Base-by-base conservation (phyloP, 306 rosid genomes). In the Pyrus bretschneideri region DNA sequence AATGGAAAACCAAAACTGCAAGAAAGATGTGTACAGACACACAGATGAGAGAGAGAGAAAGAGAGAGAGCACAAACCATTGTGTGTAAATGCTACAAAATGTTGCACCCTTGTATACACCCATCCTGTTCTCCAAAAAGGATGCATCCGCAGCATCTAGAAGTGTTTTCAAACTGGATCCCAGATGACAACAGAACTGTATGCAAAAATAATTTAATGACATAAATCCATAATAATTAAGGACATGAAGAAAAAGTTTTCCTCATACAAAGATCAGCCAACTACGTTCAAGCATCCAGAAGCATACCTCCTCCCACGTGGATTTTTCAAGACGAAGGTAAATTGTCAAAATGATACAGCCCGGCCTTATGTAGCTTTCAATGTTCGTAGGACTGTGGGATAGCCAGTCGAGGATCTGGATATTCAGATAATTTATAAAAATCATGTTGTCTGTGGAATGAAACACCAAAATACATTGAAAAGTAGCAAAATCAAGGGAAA, bases 111-210 rank as follows among this genome's bases (percentile, higher is more conserved):
- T 35, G 87, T 62, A 55, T 87, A 91, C 64, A 90, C 79, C 98
- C 97, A 93, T 81, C 98, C 98, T 25, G 91, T 86, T 76, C 83
- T 88, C 98, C 98, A 93, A 69, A 93, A 87, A 78, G 93, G 76
- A 76, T 89, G n/a, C 93, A 64, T 79, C 76, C 40, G 88, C 79
- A 14, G 79, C 84, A 60, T 85, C 91, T 64, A 91, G 80, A 79
- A 93, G 97, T 80, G 79, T 90, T 76, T 81, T 82, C 86, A 93
- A 86, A 80, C 78, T 81, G 79, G 91, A 81, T 29, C 97, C 85
- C 17, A 93, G 87, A 73, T 88, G 88, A 82, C 75, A 75, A 82
- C 86, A 86, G 72, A 93, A 88, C 98, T 93, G 91, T 33, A 42
- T 7, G 38, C 61, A 74, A 65, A 74, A 49, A 49, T 15, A 14